Evolutionary conservation across 2,329 filamentous ascomycete species (phyloP).

Genomic region (Cladophialophora chaetospira): DNA sequence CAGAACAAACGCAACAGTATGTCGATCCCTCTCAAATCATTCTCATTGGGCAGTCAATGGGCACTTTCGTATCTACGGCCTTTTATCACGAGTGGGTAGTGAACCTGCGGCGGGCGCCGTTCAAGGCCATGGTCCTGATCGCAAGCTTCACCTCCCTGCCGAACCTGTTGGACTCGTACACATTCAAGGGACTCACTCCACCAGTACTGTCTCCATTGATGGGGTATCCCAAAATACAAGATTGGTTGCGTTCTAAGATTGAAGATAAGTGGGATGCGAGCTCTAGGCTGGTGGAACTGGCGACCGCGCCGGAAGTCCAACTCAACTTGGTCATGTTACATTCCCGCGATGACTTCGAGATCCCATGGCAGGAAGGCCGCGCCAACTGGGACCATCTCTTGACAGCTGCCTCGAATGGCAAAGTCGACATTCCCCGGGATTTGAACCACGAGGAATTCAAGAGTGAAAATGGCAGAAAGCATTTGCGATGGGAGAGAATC

Average conservation of each 20-base stretch:
- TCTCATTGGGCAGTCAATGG: slow-evolving; percentile 82
- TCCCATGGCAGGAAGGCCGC: slow-evolving; percentile 63
- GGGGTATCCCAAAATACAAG: slow-evolving; percentile 64
- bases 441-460: slow-evolving; percentile 27
- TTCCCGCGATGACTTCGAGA: slow-evolving; percentile 78
- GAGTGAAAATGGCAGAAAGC: slow-evolving; percentile 39
- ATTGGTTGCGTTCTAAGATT: slow-evolving; percentile 63
- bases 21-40: slow-evolving; percentile 73
- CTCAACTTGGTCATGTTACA: slow-evolving; percentile 75
- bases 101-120: slow-evolving; percentile 63
- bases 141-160: slow-evolving; percentile 77
- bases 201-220: slow-evolving; percentile 72
- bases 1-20: slow-evolving; percentile 34
- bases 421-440: slow-evolving; percentile 18
- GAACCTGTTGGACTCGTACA: slow-evolving; percentile 73
- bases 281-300: slow-evolving; percentile 62
- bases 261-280: slow-evolving; percentile 81
- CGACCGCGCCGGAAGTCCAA: slow-evolving; percentile 54
- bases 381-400: slow-evolving; percentile 43
- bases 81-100: slow-evolving; percentile 51
- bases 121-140: slow-evolving; percentile 78
- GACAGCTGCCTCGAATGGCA: slow-evolving; percentile 28
- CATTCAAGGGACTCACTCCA: slow-evolving; percentile 75
- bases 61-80: slow-evolving; percentile 78
- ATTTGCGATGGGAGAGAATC: slow-evolving; percentile 47